phyloP scores from a whole-genome alignment of 2,329 filamentous ascomycete species.

The Xylariomycetidae sp. region DNA sequence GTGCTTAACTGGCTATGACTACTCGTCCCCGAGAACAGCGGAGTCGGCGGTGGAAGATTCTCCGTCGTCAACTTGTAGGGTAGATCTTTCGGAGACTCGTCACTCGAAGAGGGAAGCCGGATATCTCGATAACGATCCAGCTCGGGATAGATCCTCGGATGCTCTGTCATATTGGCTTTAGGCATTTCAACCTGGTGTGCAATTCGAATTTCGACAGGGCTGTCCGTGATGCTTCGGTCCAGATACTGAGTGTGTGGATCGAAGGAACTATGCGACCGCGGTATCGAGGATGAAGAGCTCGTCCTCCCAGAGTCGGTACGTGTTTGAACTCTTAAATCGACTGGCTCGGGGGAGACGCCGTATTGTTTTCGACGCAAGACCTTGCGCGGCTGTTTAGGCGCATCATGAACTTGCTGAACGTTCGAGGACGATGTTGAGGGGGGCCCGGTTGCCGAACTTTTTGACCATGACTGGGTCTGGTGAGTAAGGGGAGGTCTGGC shows the following conservation, averaged over 20 bases:
- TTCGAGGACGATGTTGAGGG: constrained; percentile 29
- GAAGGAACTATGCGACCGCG: constrained; percentile 31
- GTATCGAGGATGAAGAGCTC: constrained; percentile 38
- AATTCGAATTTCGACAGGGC: constrained; percentile 38
- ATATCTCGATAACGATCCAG: constrained; percentile 55
- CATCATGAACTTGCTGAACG: constrained; percentile 29
- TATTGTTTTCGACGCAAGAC: constrained; percentile 48
- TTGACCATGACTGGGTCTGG: constrained; percentile 40
- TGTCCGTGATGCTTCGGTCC: constrained; percentile 39
- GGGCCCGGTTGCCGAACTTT: constrained; percentile 26
- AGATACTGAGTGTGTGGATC: constrained; percentile 32
- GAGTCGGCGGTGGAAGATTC: constrained; percentile 62
- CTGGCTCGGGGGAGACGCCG: constrained; percentile 35
- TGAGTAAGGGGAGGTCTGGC: constrained; percentile 34
- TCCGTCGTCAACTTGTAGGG: constrained; percentile 58
- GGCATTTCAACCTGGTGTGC: constrained; percentile 38
- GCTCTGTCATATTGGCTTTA: constrained; percentile 32
- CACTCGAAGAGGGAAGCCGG: constrained; percentile 31
- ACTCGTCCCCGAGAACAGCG: constrained; percentile 56
- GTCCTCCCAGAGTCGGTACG: constrained; percentile 32
- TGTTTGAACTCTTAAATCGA: constrained; percentile 29
- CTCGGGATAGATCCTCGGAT: constrained; percentile 52
- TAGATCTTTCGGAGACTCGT: constrained; percentile 37
- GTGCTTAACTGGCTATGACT: constrained; percentile 48
- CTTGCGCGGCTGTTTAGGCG: constrained; percentile 33